Conservation (phyloP, 148 eudicot species). For the Nyssa sinensis region DNA sequence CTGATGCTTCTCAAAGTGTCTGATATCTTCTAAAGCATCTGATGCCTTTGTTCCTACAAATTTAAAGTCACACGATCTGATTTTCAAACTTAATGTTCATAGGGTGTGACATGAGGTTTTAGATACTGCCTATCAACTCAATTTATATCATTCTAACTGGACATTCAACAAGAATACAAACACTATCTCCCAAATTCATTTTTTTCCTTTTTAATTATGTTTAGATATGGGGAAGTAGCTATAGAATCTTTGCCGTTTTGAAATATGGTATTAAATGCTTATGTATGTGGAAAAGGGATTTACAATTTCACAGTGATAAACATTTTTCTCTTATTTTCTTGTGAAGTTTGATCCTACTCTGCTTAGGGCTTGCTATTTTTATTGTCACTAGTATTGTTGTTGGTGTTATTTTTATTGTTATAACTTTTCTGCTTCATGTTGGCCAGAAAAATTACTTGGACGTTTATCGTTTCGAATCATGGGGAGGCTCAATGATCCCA, state of each 20-base stretch:
- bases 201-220: neutral
- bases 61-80: too few species aligned
- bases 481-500: conserved; percentile 94
- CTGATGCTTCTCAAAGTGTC: too few species aligned
- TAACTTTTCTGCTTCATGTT: conserved; percentile 14
- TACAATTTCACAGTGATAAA: neutral
- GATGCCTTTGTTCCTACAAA: too few species aligned
- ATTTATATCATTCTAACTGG: neutral
- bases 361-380: too few species aligned
- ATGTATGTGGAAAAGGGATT: neutral
- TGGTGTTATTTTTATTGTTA: neutral
- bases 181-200: neutral
- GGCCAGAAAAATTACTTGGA: conserved; percentile 92
- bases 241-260: neutral
- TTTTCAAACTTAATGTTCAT: neutral
- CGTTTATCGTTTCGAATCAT: conserved; percentile 75
- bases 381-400: too few species aligned
- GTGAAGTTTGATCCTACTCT: conserved; percentile 1
- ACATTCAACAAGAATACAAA: neutral
- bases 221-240: neutral
- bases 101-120: neutral
- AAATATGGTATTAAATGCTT: neutral
- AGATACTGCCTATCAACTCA: too few species aligned
- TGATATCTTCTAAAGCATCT: too few species aligned
- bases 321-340: neutral